A percentile compares a stretch with the other conserved stretches of the same genome.
phyloP scores from a whole-genome alignment of 2,329 filamentous ascomycete genomes.

The Aureobasidium sp. region DNA sequence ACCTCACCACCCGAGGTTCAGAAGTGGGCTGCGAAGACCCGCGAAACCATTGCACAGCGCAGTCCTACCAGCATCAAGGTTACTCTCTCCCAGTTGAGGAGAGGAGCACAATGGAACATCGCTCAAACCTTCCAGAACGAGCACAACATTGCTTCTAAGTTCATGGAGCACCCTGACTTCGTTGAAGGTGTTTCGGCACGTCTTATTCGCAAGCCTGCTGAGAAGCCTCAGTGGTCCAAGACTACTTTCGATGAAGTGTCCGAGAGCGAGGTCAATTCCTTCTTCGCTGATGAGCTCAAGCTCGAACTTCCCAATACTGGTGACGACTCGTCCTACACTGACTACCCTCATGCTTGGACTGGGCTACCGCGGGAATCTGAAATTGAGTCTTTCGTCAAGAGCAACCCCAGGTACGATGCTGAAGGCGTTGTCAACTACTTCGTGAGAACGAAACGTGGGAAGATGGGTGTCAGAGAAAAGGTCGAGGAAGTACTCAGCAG shows the following conservation, averaged over 20 bases:
- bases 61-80: slow-evolving; percentile 86
- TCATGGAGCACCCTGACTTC: slow-evolving; percentile 91
- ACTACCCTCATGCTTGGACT: slow-evolving; percentile 66
- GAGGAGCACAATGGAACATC: slow-evolving; percentile 72
- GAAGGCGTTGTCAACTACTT: slow-evolving; percentile 36
- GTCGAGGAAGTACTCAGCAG: slow-evolving; percentile 54
- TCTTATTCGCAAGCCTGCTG: slow-evolving; percentile 62
- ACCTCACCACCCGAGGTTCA: slow-evolving; percentile 44
- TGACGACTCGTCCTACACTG: slow-evolving; percentile 49
- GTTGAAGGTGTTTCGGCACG: slow-evolving; percentile 80
- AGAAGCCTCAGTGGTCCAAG: slow-evolving; percentile 69
- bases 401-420: slow-evolving; percentile 25
- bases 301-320: slow-evolving; percentile 54
- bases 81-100: slow-evolving; percentile 71
- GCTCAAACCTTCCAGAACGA: slow-evolving; percentile 78
- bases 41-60: slow-evolving; percentile 65
- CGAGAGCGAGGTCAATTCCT: slow-evolving; percentile 53
- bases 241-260: slow-evolving; percentile 61
- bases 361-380: slow-evolving; percentile 68
- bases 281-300: slow-evolving; percentile 54
- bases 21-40: slow-evolving; percentile 72
- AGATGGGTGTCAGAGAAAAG: slow-evolving; percentile 50
- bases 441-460: slow-evolving; percentile 35
- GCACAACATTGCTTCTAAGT: slow-evolving; percentile 72
- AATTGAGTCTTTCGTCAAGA: slow-evolving; percentile 40